Percentiles rank a stretch among this genome's conserved stretches.
Conservation (phyloP, 306 rosid species). For the Arachis stenosperma region DNA sequence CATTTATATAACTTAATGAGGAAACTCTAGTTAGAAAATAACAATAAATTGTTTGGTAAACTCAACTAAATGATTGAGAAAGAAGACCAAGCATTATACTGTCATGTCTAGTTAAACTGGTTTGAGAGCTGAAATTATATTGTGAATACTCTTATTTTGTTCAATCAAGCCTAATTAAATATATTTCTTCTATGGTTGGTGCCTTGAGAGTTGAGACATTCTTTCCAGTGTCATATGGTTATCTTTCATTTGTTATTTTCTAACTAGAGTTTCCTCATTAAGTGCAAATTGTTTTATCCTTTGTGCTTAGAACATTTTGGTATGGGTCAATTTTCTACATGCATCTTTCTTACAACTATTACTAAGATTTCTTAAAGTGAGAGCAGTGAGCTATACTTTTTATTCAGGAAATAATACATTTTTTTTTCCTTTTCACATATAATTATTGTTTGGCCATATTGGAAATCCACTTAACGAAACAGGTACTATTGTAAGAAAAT, state of each 20-base stretch:
- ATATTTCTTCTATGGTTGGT: neutral
- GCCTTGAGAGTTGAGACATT: slow-evolving; percentile 5
- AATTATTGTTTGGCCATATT: slow-evolving; percentile 2
- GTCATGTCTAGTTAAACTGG: slow-evolving; percentile 7
- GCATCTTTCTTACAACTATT: slow-evolving; percentile 19
- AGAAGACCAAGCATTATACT: slow-evolving; percentile 12
- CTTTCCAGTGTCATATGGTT: neutral
- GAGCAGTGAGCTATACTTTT: neutral
- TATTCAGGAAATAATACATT: neutral
- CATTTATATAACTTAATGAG: slow-evolving; percentile 15
- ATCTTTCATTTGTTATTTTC: neutral
- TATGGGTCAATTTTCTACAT: slow-evolving; percentile 7
- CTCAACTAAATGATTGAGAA: slow-evolving; percentile 8
- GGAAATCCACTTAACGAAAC: neutral
- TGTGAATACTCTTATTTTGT: neutral
- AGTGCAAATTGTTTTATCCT: neutral
- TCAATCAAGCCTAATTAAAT: neutral
- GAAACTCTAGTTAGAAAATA: neutral
- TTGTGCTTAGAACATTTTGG: slow-evolving; percentile 4
- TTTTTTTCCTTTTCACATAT: too few relatives aligned
- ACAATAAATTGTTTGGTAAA: slow-evolving; percentile 17
- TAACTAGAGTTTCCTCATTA: neutral
- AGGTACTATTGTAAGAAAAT: neutral
- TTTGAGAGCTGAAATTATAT: slow-evolving; percentile 13
- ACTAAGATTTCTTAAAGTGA: neutral